phyloP scores from a whole-genome alignment of 208 protist species.

The Trypanosomatidae sp. region DNA sequence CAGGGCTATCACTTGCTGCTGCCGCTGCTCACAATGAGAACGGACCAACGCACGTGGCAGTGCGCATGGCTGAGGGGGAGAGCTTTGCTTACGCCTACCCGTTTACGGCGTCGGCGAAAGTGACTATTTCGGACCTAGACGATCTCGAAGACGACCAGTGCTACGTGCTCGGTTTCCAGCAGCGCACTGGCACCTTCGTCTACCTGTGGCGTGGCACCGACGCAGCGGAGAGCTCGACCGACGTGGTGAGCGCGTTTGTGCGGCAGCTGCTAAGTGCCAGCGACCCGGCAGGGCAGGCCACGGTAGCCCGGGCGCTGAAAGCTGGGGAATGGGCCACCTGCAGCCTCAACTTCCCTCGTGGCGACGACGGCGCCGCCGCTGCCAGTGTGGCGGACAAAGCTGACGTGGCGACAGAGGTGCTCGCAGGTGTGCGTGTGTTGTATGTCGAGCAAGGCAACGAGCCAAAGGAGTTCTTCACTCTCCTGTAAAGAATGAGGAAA shows the following conservation, averaged over 20 bases:
- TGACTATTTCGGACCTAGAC: conserved; percentile 37
- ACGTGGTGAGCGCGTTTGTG: conserved; percentile 26
- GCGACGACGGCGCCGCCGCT: background rate
- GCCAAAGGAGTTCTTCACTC: conserved; percentile 68
- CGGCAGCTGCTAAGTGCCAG: conserved; percentile 1
- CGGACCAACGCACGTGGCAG: background rate
- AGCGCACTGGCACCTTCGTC: conserved; percentile 22
- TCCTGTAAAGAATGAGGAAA: conserved; percentile 10
- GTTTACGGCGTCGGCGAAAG: conserved; percentile 32
- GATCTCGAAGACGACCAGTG: conserved; percentile 52
- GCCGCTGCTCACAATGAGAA: background rate
- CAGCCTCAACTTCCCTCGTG: conserved; percentile 10
- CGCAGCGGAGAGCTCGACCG: conserved; percentile 27
- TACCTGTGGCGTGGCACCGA: conserved; percentile 57
- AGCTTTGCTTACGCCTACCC: conserved; percentile 46
- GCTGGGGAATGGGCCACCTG: conserved; percentile 3
- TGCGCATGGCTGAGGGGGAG: conserved; percentile 10
- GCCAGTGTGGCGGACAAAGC: background rate
- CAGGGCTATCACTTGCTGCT: background rate
- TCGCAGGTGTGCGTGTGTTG: conserved; percentile 27
- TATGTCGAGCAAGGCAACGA: conserved; percentile 66
- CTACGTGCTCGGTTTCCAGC: conserved; percentile 58
- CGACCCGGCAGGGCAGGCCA: background rate
- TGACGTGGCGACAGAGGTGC: background rate
- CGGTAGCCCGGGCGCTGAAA: conserved; percentile 1